Conservation (phyloP, 371 early-diverging fungal genomes). For the Mucor indicus region DNA sequence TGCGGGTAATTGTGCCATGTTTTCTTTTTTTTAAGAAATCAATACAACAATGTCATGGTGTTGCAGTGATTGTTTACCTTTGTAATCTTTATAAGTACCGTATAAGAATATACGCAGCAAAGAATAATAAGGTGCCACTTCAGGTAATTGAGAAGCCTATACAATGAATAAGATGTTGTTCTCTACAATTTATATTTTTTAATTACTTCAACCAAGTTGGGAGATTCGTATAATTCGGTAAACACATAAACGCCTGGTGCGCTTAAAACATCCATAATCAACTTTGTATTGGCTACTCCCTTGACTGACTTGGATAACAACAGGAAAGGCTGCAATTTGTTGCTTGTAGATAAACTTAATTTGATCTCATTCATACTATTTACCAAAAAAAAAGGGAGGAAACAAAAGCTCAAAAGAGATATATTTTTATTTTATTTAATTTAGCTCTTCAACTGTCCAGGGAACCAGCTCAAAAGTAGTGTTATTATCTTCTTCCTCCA, state of each 20-base stretch:
- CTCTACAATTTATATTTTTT: neutral
- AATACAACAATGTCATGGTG: neutral
- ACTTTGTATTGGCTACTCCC: slow-evolving; percentile 69
- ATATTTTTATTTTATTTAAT: no score
- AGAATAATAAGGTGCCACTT: slow-evolving; percentile 56
- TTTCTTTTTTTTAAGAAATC: slow-evolving; percentile 25
- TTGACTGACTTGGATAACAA: slow-evolving; percentile 76
- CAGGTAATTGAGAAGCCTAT: slow-evolving; percentile 59
- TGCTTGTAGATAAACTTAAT: slow-evolving; percentile 16
- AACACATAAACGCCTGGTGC: slow-evolving; percentile 82
- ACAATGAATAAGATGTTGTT: neutral
- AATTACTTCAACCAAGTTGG: slow-evolving; percentile 69
- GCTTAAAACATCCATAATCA: slow-evolving; percentile 71
- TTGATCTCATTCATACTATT: slow-evolving; percentile 12
- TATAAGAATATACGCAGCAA: slow-evolving; percentile 73
- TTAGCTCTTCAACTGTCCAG: slow-evolving; percentile 25
- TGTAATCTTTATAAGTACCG: slow-evolving; percentile 78
- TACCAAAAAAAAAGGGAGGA: no score
- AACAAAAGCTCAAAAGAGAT: no score
- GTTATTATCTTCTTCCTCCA: neutral
- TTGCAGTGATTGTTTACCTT: slow-evolving; percentile 42
- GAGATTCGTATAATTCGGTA: slow-evolving; percentile 71
- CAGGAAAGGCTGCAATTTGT: slow-evolving; percentile 68
- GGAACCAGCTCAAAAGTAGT: slow-evolving; percentile 10
- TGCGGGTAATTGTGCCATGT: slow-evolving; percentile 52